Percentiles rank a stretch among this genome's conserved stretches.
These are phyloP conservation scores for Crithidia mellificae DNA, from an alignment of 208 protist genomes.

Conservation along the genomic window DNA sequence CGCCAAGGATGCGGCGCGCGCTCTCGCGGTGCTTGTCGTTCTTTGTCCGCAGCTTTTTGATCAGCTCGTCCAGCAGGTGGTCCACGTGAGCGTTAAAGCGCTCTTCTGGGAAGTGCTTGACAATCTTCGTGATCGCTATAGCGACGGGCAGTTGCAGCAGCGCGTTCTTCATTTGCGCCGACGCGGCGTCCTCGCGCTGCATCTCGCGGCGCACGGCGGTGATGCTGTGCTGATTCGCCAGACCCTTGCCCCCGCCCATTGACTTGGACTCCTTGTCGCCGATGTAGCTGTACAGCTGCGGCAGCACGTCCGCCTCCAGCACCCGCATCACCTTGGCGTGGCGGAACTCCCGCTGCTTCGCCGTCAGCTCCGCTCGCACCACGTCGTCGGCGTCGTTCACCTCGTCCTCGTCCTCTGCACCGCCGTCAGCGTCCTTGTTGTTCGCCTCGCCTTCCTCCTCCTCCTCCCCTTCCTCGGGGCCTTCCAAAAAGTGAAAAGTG, in stretches of 20 bases:
- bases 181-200: conserved; percentile 60
- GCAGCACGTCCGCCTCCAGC: conserved; percentile 83
- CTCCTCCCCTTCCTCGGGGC: conserved; percentile 25
- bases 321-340: conserved; percentile 67
- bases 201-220: conserved; percentile 63
- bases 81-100: conserved; percentile 77
- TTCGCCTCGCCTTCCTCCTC: conserved; percentile 24
- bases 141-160: conserved; percentile 88
- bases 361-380: conserved; percentile 37
- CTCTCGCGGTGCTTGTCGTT: conserved; percentile 87
- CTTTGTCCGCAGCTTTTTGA: conserved; percentile 87
- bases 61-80: conserved; percentile 76
- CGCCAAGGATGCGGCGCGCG: conserved; percentile 77
- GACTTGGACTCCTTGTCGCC: conserved; percentile 42
- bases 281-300: conserved; percentile 84
- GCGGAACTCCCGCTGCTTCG: conserved; percentile 51
- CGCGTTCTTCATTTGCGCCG: conserved; percentile 54
- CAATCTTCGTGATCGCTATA: conserved; percentile 86
- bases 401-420: conserved; percentile 50
- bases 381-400: conserved; percentile 48
- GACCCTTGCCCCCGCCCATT: conserved; percentile 31
- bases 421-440: conserved; percentile 15
- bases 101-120: conserved; percentile 78
- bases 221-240: conserved; percentile 65
- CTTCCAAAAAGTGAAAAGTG: conserved; percentile 82